Base-by-base conservation (phyloP, 2,329 filamentous ascomycete genomes). In the Fusarium sp. region DNA sequence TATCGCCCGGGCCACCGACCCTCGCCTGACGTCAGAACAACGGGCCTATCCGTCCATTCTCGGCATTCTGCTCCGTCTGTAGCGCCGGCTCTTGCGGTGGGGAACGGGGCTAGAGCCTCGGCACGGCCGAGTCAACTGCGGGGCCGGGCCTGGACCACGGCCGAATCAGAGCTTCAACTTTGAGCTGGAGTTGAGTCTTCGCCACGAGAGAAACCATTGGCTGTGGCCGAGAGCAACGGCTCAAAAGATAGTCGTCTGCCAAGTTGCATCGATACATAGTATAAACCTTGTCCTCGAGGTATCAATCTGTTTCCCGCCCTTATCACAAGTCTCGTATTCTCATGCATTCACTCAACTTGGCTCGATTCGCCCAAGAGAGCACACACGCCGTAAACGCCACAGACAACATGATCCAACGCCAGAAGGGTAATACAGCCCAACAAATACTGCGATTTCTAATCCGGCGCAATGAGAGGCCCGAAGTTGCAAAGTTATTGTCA, bases 21-120 rank as follows among this genome's bases (percentile, higher is more conserved):
- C 31, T 34, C 3, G 31, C 13, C 65, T 71, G 68, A 71, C 68
- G 68, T 71, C 68, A 71, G 53, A 52, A 48, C 51, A 41, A 39
- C 64, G 65, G 60, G 53, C 58, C 30, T 55, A 59, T 50, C 68
- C 61, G 68, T 71, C 68, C 65, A 56, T 71, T 71, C 68, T 71
- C 68, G 68, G 68, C 61, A 69, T 50, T 64, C 56, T 48, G 41
- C 48, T 54, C 68, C 67, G 67, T 40, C 31, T 47, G 57, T 70
- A 70, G 66, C 54, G 50, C 67, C 67, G 66, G 66, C 27, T 43
- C 36, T 62, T 66, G 36, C 13, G 27, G 62, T 61, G 65, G 65
- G 63, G 40, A 13, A 10, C 52, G 64, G 66, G 43, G 44, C 27
- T n/a, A 41, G 6, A 28, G 40, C 46, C 53, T 62, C 62, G 55